Evolutionary conservation across 495 filamentous ascomycete species (phyloP).

Genomic region (Cenococcum geophilum): DNA sequence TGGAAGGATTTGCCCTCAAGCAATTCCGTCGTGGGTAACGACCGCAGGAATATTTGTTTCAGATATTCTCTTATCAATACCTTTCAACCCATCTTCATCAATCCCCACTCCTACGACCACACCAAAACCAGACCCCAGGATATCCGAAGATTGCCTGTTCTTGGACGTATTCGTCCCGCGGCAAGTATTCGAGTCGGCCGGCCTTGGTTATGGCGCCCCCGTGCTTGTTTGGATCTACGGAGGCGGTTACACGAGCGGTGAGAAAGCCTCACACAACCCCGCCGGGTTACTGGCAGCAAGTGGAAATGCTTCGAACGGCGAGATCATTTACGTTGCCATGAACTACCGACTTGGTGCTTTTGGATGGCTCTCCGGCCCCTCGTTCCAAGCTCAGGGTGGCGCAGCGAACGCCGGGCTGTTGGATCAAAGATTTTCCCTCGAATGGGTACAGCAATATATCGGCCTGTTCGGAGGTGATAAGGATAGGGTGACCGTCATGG

Average conservation of each 20-base stretch:
- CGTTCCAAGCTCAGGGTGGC: constrained; percentile 43
- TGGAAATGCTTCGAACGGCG: constrained; percentile 4
- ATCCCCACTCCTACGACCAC: constrained; percentile 26
- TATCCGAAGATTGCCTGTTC: constrained; percentile 54
- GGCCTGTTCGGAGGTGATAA: constrained; percentile 63
- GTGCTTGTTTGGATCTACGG: constrained; percentile 39
- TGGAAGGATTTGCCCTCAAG: constrained; percentile 49
- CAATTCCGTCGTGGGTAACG: constrained; percentile 41
- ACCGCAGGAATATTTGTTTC: constrained; percentile 37
- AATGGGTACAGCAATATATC: constrained; percentile 68
- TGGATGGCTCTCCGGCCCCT: constrained; percentile 51
- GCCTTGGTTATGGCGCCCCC: constrained; percentile 26
- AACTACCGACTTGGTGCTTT: constrained; percentile 53
- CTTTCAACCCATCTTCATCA: constrained; percentile 34
- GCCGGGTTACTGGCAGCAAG: neutral
- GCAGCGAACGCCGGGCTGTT: constrained; percentile 57
- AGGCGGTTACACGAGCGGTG: constrained; percentile 35
- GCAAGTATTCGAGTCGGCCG: constrained; percentile 25
- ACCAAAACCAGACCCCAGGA: constrained; percentile 39
- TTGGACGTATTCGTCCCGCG: constrained; percentile 42
- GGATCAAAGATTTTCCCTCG: constrained; percentile 62
- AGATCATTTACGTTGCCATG: constrained; percentile 33
- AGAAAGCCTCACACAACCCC: constrained; percentile 31
- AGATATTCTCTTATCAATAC: constrained; percentile 33
- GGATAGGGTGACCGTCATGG: constrained; percentile 55